A percentile compares a stretch with the other conserved stretches of the same genome.
These are phyloP conservation scores for Fusarium sp. DNA, from an alignment of 2,329 filamentous ascomycete species.

Conservation along the genomic window DNA sequence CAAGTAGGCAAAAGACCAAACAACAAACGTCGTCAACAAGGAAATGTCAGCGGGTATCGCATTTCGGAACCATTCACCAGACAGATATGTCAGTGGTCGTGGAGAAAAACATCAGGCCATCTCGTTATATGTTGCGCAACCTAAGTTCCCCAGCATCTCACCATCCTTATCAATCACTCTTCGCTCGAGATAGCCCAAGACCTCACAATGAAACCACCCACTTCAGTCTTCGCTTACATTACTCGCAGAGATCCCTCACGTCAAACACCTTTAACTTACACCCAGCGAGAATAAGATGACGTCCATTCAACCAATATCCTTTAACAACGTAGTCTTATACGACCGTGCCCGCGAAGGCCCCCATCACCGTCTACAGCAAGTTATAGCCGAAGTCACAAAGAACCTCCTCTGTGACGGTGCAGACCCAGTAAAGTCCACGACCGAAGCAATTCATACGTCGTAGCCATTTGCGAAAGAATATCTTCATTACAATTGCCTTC, in stretches of 20 bases:
- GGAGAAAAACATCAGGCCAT: no score
- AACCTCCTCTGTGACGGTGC: conserved; percentile 21
- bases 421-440: conserved; percentile 21
- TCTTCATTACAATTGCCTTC: no score
- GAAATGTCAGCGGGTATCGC: rapidly evolving
- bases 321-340: conserved; percentile 20
- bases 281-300: background rate
- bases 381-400: conserved; percentile 28
- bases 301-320: background rate
- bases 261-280: rapidly evolving
- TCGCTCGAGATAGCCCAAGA: rapidly evolving
- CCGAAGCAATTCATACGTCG: conserved; percentile 1
- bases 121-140: background rate
- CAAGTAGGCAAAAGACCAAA: background rate
- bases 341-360: conserved; percentile 5
- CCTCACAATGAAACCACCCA: background rate
- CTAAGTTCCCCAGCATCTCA: no score
- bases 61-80: background rate
- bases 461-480: no score
- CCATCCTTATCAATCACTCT: background rate
- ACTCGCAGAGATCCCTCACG: background rate
- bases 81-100: no score
- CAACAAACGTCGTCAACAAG: background rate
- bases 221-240: conserved; percentile 4
- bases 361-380: conserved; percentile 10